These are phyloP conservation scores for Amyloporia xantha DNA, from an alignment of 768 basidiomycete genomes.

Conservation along the genomic window DNA sequence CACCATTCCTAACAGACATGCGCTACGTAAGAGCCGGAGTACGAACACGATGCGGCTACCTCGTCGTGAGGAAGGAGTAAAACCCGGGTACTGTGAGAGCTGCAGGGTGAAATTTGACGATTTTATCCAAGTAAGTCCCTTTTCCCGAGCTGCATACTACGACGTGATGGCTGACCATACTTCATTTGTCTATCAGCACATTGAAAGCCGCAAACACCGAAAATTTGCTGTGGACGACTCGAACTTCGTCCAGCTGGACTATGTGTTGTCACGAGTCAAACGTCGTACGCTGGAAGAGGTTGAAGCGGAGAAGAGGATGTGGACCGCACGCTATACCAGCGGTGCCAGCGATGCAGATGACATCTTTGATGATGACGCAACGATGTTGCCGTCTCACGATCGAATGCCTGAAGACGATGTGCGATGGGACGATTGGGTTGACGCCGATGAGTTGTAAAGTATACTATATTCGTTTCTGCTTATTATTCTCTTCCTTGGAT, in stretches of 20 bases:
- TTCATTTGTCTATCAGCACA: constrained; percentile 50
- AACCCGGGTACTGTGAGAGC: constrained; percentile 97
- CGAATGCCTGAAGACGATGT: constrained; percentile 15
- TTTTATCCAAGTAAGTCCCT: constrained; percentile 67
- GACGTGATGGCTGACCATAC: background rate
- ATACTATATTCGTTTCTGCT: too few species aligned
- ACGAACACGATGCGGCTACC: constrained; percentile 72
- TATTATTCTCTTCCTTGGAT: too few species aligned
- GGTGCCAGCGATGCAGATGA: background rate
- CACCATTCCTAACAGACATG: constrained; percentile 44
- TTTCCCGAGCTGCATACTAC: too few species aligned
- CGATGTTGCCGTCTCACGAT: background rate
- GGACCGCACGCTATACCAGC: constrained; percentile 5
- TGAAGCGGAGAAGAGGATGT: constrained; percentile 10
- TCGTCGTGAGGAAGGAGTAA: constrained; percentile 77
- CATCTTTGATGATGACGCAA: constrained; percentile 9
- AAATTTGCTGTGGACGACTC: constrained; percentile 72
- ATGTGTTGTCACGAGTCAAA: constrained; percentile 55
- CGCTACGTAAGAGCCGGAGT: constrained; percentile 70
- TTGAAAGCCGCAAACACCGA: constrained; percentile 63
- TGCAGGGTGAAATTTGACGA: constrained; percentile 88
- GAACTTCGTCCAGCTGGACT: constrained; percentile 79
- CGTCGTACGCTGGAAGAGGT: constrained; percentile 36
- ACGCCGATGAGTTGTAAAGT: constrained; percentile 1
- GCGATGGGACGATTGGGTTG: constrained; percentile 23